Conservation (phyloP, 2,329 filamentous ascomycete species). For the Pestalotiopsis sp. region DNA sequence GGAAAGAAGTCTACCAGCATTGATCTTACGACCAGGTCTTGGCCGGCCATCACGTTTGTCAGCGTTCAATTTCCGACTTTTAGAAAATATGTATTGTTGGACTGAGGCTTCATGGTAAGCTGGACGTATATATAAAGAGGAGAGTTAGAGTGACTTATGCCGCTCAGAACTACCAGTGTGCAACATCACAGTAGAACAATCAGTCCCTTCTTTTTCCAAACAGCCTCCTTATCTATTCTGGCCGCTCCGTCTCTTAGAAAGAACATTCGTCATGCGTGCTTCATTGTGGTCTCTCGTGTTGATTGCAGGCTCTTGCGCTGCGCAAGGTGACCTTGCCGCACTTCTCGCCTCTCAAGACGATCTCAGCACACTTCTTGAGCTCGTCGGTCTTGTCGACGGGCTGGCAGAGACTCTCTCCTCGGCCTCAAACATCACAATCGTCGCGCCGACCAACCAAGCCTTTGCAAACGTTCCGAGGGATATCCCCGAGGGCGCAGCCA, state of each 20-base stretch:
- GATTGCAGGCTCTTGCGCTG: conserved; percentile 16
- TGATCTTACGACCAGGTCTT: neutral
- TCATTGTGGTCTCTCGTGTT: conserved; percentile 11
- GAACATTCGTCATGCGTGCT: conserved; percentile 9
- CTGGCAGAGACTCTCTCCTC: conserved; percentile 33
- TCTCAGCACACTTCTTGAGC: conserved; percentile 25
- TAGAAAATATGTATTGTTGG: neutral
- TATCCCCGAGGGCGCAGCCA: conserved; percentile 35
- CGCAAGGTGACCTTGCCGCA: conserved; percentile 22
- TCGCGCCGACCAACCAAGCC: conserved; percentile 38
- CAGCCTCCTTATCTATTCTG: neutral
- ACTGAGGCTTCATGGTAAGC: neutral
- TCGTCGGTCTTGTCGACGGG: conserved; percentile 25
- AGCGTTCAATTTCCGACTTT: neutral
- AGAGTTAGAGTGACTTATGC: neutral
- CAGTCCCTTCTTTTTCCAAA: neutral
- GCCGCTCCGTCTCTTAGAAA: neutral
- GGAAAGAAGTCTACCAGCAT: neutral
- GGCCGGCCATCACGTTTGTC: neutral
- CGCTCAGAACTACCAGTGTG: neutral
- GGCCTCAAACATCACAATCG: conserved; percentile 36
- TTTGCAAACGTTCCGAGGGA: conserved; percentile 34
- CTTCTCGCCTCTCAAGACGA: conserved; percentile 26
- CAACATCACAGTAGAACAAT: neutral
- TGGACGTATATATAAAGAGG: conserved; percentile 8